Evolutionary conservation across 2,329 filamentous ascomycete genomes (phyloP).

Genomic region (Gaeumannomyces tritici): DNA sequence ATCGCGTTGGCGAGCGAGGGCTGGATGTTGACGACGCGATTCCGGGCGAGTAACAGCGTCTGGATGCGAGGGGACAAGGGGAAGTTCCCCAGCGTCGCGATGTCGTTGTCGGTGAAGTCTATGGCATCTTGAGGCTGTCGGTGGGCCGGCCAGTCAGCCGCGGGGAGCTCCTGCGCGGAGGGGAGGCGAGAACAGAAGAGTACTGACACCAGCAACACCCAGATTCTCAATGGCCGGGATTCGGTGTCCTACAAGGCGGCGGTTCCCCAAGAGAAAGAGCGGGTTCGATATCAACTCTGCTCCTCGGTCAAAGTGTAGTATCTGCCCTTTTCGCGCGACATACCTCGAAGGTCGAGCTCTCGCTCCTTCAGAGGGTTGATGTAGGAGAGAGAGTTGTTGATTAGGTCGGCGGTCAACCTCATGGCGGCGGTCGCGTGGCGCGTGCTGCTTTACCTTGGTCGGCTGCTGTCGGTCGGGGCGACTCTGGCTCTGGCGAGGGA

Average conservation of each 20-base stretch:
- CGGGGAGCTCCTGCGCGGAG: neutral
- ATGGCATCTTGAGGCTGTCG: slow-evolving; percentile 84
- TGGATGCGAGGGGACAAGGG: slow-evolving; percentile 81
- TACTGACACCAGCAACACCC: slow-evolving; percentile 79
- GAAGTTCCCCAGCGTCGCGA: slow-evolving; percentile 82
- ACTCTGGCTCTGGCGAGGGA: neutral
- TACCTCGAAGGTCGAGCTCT: slow-evolving; percentile 98
- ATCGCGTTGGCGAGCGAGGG: slow-evolving; percentile 62
- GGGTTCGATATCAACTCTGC: slow-evolving; percentile 70
- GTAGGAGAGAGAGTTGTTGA: slow-evolving; percentile 91
- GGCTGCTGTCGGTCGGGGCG: neutral
- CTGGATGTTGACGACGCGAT: slow-evolving; percentile 78
- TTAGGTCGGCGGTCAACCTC: slow-evolving; percentile 58
- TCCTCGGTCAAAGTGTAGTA: slow-evolving; percentile 69
- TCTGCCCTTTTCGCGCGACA: slow-evolving; percentile 75
- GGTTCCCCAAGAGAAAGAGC: slow-evolving; percentile 25
- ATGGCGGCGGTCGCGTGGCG: neutral
- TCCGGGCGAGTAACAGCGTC: slow-evolving; percentile 81
- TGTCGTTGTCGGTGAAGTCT: slow-evolving; percentile 98
- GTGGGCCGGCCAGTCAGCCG: slow-evolving; percentile 4
- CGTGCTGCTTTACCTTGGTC: neutral
- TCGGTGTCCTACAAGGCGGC: slow-evolving; percentile 68
- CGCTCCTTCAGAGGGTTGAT: slow-evolving; percentile 98
- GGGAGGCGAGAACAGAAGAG: slow-evolving; percentile 6
- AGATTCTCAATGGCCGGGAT: slow-evolving; percentile 97